These are phyloP conservation scores for Phanerodontia chrysosporium DNA, from an alignment of 768 basidiomycete genomes.

Conservation along the genomic window DNA sequence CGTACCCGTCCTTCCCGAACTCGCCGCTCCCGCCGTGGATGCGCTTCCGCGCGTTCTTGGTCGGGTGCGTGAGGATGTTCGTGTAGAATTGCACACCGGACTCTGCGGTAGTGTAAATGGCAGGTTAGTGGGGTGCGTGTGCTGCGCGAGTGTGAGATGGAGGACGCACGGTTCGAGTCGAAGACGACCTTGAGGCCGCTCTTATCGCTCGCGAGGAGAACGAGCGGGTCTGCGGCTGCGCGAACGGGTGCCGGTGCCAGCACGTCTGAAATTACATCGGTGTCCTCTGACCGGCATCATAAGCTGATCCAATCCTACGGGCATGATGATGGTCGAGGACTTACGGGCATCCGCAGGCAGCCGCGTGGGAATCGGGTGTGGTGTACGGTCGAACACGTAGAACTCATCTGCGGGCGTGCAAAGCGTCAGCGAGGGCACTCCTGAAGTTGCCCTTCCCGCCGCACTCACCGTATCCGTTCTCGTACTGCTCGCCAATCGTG, in stretches of 20 bases:
- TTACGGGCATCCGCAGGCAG: conserved; percentile 35
- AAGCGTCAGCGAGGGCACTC: no score
- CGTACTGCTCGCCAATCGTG: conserved; percentile 49
- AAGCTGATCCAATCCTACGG: not conserved
- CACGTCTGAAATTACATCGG: conserved; percentile 32
- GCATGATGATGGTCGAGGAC: not conserved
- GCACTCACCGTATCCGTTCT: conserved; percentile 54
- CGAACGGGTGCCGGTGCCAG: conserved; percentile 1
- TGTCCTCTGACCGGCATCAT: conserved; percentile 5
- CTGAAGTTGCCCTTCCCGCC: no score
- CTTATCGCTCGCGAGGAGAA: conserved; percentile 49
- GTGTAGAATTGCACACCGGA: conserved; percentile 75
- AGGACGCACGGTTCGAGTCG: conserved; percentile 62
- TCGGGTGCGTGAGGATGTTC: conserved; percentile 45
- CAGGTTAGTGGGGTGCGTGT: no score
- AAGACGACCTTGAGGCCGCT: conserved; percentile 61
- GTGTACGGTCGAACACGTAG: conserved; percentile 47
- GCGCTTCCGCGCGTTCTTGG: conserved; percentile 57
- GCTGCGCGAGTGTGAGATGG: no score
- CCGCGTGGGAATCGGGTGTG: conserved; percentile 41
- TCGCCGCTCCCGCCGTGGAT: conserved; percentile 73
- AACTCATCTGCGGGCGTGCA: conserved; percentile 48
- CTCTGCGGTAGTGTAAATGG: conserved; percentile 37
- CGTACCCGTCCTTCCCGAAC: conserved; percentile 46
- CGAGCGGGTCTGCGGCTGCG: conserved; percentile 33